Percentiles rank a stretch among this genome's conserved stretches.
Evolutionary conservation across 805 yeast genomes (phyloP).

Genomic region (Monosporozyma siamensis): DNA sequence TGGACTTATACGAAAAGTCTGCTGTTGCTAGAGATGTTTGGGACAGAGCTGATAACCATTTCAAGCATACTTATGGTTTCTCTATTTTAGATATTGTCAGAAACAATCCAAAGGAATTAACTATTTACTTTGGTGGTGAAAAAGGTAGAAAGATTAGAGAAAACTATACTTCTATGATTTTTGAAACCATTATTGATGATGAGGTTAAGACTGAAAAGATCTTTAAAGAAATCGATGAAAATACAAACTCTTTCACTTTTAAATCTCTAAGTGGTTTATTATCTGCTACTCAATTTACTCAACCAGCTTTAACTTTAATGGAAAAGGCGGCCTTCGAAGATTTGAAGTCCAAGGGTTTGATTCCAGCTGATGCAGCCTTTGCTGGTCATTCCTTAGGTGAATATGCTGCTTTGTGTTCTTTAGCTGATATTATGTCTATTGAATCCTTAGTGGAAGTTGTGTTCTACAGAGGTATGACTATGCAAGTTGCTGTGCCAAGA

Average conservation of each 20-base stretch:
- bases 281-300: constrained; percentile 98
- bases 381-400: constrained; percentile 99
- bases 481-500: constrained; percentile 99
- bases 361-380: constrained; percentile 85
- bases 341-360: constrained; percentile 89
- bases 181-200: constrained; percentile 87
- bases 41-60: constrained; percentile 96
- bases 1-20: constrained; percentile 89
- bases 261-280: constrained; percentile 88
- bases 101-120: constrained; percentile 90
- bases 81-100: constrained; percentile 91
- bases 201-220: constrained; percentile 83
- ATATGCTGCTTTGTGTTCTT: constrained; percentile 92
- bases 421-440: constrained; percentile 98
- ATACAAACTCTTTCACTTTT: constrained; percentile 79
- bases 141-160: constrained; percentile 91
- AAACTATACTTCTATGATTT: constrained; percentile 94
- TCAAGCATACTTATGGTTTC: constrained; percentile 90
- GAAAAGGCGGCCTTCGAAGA: constrained; percentile 99
- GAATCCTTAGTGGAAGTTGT: constrained; percentile 96
- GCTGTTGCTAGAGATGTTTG: constrained; percentile 91
- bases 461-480: constrained; percentile 99
- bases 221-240: constrained; percentile 80
- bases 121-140: constrained; percentile 96
- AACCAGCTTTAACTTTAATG: constrained; percentile 98